These are phyloP conservation scores for Beta lomatogona DNA, from an alignment of 179 eudicot species.

Conservation along the genomic window DNA sequence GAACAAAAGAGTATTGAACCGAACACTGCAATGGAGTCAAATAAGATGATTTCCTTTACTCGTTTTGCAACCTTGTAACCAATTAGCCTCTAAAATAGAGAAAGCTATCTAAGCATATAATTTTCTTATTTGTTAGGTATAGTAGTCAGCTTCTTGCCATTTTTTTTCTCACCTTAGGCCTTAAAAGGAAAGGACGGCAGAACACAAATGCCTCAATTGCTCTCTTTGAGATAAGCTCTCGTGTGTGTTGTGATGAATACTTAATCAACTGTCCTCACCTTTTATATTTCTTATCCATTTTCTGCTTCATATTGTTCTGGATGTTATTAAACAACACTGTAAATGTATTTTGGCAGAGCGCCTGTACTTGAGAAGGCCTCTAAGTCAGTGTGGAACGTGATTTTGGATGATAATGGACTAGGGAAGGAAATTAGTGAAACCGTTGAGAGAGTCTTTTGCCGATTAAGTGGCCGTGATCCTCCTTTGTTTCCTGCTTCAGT, in stretches of 20 bases:
- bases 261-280: not conserved
- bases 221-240: not conserved
- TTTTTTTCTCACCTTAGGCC: not conserved
- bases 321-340: not conserved
- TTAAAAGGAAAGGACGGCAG: not conserved
- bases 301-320: not conserved
- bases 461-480: constrained; percentile 81
- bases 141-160: not conserved
- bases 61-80: not conserved
- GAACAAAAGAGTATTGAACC: not conserved
- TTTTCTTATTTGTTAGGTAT: not conserved
- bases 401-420: constrained; percentile 68
- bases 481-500: constrained; percentile 61
- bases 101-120: not conserved
- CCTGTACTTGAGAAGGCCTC: constrained; percentile 98
- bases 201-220: not conserved
- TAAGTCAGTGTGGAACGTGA: constrained; percentile 90
- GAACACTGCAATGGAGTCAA: not conserved
- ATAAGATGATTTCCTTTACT: not conserved
- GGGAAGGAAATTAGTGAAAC: constrained; percentile 91
- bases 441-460: constrained; percentile 84
- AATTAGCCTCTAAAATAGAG: not conserved
- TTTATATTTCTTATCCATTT: not conserved
- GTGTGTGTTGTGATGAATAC: not conserved
- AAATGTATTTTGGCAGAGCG: constrained; percentile 45